phyloP scores from a whole-genome alignment of 2,329 filamentous ascomycete genomes.

The Colletotrichum sp. region DNA sequence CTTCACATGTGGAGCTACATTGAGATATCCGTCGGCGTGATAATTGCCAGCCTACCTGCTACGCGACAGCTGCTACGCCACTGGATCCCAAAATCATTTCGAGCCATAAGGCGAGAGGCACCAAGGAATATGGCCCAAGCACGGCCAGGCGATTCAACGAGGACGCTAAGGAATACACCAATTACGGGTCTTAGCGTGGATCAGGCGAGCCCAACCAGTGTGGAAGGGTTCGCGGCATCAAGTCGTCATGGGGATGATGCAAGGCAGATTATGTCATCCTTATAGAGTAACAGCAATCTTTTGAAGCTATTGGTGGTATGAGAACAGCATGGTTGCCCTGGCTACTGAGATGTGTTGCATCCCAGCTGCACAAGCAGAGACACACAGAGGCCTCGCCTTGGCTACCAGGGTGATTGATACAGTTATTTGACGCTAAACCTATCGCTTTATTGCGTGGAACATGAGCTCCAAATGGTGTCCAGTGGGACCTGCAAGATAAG shows the following conservation, averaged over 20 bases:
- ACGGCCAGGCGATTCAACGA: background rate
- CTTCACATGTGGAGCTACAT: conserved; percentile 51
- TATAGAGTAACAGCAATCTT: background rate
- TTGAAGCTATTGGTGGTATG: background rate
- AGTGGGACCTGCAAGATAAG: background rate
- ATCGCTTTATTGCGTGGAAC: background rate
- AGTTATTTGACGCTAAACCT: accelerated
- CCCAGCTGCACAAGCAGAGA: background rate
- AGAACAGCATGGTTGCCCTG: background rate
- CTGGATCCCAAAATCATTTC: background rate
- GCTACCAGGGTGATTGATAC: background rate
- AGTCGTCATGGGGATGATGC: background rate
- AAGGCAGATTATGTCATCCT: background rate
- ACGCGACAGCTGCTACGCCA: conserved; percentile 10
- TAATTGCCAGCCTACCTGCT: conserved; percentile 43
- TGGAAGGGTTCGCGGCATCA: background rate
- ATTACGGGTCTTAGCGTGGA: background rate
- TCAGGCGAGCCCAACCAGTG: background rate
- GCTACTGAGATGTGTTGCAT: background rate
- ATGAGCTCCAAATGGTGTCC: background rate
- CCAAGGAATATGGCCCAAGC: background rate
- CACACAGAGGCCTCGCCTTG: background rate
- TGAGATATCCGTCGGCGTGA: conserved; percentile 48
- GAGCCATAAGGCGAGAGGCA: background rate
- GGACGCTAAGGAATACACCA: background rate